Conservation (phyloP, 2,329 filamentous ascomycete genomes). For the Claviceps pusilla region DNA sequence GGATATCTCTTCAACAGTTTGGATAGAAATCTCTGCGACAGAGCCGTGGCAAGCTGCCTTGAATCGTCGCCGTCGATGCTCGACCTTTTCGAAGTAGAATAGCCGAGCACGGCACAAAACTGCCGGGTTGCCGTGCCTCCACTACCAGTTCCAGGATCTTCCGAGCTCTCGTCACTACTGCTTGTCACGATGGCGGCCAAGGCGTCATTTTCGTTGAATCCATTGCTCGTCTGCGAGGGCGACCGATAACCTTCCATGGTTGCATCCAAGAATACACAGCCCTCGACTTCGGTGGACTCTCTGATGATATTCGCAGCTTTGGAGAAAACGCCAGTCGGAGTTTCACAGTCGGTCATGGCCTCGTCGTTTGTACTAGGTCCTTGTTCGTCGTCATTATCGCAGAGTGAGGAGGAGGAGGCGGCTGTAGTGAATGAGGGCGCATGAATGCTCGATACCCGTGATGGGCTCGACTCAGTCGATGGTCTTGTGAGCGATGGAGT, state of each 20-base stretch:
- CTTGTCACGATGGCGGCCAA: constrained; percentile 1
- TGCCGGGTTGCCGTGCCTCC: background rate
- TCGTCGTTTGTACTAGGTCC: background rate
- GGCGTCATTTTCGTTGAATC: constrained; percentile 3
- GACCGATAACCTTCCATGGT: background rate
- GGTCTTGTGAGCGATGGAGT: background rate
- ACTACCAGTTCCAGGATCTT: background rate
- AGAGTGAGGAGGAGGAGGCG: background rate
- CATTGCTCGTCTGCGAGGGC: background rate
- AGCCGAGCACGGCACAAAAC: constrained; percentile 22
- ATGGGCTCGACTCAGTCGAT: background rate
- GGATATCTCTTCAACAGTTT: constrained; percentile 30
- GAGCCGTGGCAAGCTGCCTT: constrained; percentile 2
- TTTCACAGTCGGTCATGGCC: background rate
- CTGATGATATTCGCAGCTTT: constrained; percentile 29
- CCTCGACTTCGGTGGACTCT: constrained; percentile 25
- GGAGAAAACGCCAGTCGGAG: constrained; percentile 17
- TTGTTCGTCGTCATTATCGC: background rate
- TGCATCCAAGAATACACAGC: constrained; percentile 18
- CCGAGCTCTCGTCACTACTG: constrained; percentile 11
- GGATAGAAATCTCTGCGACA: constrained; percentile 25
- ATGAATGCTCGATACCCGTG: background rate
- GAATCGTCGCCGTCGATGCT: constrained; percentile 14
- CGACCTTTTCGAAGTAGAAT: constrained; percentile 18
- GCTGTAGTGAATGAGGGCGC: background rate